Conservation (phyloP, 768 basidiomycete genomes). For the Calocybe indica region DNA sequence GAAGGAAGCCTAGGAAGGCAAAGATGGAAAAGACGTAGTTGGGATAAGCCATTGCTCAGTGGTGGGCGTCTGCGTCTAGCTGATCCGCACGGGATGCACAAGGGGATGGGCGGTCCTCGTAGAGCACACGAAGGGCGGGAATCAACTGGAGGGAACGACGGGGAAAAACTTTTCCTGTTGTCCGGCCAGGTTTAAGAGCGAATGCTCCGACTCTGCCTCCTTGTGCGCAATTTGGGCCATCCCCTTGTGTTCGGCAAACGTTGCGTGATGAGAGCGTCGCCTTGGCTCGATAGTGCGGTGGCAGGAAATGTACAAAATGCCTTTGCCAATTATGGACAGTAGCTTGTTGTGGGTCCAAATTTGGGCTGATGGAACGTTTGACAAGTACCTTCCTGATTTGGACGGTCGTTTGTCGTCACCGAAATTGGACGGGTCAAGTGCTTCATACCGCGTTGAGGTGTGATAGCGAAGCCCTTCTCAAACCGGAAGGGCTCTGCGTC, state of each 20-base stretch:
- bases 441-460: constrained; percentile 22
- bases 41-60: constrained; percentile 28
- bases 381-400: constrained; percentile 12
- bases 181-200: constrained; percentile 28
- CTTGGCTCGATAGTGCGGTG: not conserved
- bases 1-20: constrained; percentile 53
- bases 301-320: not conserved
- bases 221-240: constrained; percentile 36
- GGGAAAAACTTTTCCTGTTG: constrained; percentile 1
- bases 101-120: constrained; percentile 3
- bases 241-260: constrained; percentile 33
- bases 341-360: too few species aligned
- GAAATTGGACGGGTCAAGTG: constrained; percentile 6
- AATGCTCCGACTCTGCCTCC: constrained; percentile 23
- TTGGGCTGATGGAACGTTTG: not conserved
- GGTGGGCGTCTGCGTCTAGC: constrained; percentile 5
- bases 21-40: constrained; percentile 41
- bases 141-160: constrained; percentile 23
- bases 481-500: constrained; percentile 3
- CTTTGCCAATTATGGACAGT: too few species aligned
- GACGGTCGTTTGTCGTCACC: constrained; percentile 17
- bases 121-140: constrained; percentile 23
- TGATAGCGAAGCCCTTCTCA: constrained; percentile 24
- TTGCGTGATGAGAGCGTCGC: not conserved
- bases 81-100: constrained; percentile 13